Evolutionary conservation across 345 rosid genomes (phyloP), one percentile per base, ranked within the genome.

Genomic region (Moricandia arvensis): DNA sequence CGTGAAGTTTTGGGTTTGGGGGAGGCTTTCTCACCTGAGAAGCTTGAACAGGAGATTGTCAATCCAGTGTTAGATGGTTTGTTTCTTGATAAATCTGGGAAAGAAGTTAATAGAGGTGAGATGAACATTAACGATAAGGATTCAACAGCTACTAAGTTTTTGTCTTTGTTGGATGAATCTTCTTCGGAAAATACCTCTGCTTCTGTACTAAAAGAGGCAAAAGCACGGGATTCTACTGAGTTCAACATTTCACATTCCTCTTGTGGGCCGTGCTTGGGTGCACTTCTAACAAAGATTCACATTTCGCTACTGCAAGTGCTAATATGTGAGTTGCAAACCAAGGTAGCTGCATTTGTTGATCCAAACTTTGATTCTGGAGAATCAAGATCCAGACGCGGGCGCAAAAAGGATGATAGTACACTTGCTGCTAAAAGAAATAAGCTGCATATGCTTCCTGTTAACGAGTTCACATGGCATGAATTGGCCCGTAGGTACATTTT

Each of bases 381-480:
- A 71, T 77, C 68, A 6, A 87, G 89, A 84, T 82, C 93, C 60
- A 95, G 82, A 77, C 76, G 96, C 58, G 99, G 97, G 72, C 87
- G 91, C 80, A 89, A 79, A 85, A 95, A 89, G 85, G 99, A 21
- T 21, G 24, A 21, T 21, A 21, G 24, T 21, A 21, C 24, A 21
- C 24, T 21, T 21, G 24, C 24, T 77, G 68, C 77, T 47, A 90
- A 88, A 85, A 86, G 85, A 84, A 83, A 74, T 76, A 92, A 87
- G 83, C 85, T 90, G 80, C 81, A 75, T 79, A 80, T 85, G 88
- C 93, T 92, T 57, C 97, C 99, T 71, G 66, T 95, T 59, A 95
- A 95, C 81, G 96, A 87, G 72, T 64, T 95, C 72, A 95, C 93
- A 43, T 95, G 97, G 99, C 99, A 97, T 29, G 99, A 92, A 75